Base-by-base conservation (phyloP, 2,329 filamentous ascomycete genomes). In the Claviceps sp. region DNA sequence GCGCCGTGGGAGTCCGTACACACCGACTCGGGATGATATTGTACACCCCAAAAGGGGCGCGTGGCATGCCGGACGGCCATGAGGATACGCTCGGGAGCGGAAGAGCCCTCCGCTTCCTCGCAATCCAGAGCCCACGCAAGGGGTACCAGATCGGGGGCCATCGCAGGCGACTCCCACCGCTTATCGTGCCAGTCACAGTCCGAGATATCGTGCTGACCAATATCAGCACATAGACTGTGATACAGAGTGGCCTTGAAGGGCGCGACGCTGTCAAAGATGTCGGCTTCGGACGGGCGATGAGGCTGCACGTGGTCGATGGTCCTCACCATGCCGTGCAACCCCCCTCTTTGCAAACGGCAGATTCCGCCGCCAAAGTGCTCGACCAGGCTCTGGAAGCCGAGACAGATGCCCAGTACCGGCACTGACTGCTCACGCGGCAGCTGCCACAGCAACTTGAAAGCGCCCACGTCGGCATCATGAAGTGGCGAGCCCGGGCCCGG, bases 11-110 rank as follows among this genome's bases (percentile, higher is more conserved):
- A 68, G 41, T 87, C 85, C 4, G 89, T 94, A 64, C 89, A 95
- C 14, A 89, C 79, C 0, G 88, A 95, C 65, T 96, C 89, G 0
- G 89, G 89, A 62, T 95, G 89, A 60, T 93, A 95, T 62, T 95
- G 90, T 17, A 95, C 74, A 0, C 86, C 90, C 83, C 86, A 94
- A 56, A 91, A 86, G 0, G 90, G 89, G 57, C 81, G 83, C 1
- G 57, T 62, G 17, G 64, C 68, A 64, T 95, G 89, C 56, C 75
- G 79, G 16, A 84, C 80, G 0, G 78, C 87, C 87, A 94, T 94
- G n/a, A 93, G 67, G 3, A 89, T 75, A 43, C 75, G 69, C 61
- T 80, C 76, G 5, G 47, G 47, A 8, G 60, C 54, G 6, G 3
- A 11, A 4, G 30, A 34, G 30, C 30, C 10, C 30, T 34, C 30